These are phyloP conservation scores for Lanmaoa rubissima DNA, from an alignment of 768 basidiomycete genomes.

Conservation along the genomic window DNA sequence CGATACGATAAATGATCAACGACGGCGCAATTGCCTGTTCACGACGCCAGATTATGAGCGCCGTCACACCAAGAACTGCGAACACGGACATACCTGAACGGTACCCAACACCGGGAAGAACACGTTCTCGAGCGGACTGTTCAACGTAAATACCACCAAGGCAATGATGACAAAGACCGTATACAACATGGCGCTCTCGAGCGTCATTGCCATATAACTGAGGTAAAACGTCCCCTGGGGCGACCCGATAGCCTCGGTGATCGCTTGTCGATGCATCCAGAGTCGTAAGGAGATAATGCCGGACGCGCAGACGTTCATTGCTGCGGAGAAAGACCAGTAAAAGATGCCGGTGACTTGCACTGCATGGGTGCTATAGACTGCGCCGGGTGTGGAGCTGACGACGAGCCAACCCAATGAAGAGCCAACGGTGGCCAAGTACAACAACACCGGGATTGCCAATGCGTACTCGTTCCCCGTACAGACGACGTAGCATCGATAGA, in stretches of 20 bases:
- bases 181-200: conserved; percentile 24
- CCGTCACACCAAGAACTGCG: too few species aligned
- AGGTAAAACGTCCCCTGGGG: conserved; percentile 21
- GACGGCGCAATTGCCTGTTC: conserved; percentile 16
- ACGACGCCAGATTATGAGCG: too few species aligned
- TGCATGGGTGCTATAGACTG: conserved; percentile 13
- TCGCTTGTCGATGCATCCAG: conserved; percentile 17
- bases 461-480: conserved; percentile 8
- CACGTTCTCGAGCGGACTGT: conserved; percentile 24
- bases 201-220: conserved; percentile 25
- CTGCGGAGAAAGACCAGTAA: conserved; percentile 17
- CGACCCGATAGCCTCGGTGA: conserved; percentile 8
- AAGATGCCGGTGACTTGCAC: conserved; percentile 15
- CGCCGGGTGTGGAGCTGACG: conserved; percentile 11
- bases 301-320: conserved; percentile 17
- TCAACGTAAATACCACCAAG: conserved; percentile 13
- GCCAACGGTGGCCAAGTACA: conserved; percentile 20
- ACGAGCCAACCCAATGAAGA: conserved; percentile 19
- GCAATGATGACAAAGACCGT: conserved; percentile 10
- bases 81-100: conserved; percentile 14
- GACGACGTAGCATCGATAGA: conserved; percentile 26
- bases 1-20: conserved; percentile 25
- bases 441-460: background rate
- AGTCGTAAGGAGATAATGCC: conserved; percentile 15
- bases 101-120: conserved; percentile 24